Evolutionary conservation across 2,329 filamentous ascomycete genomes (phyloP), one percentile per base, ranked within the genome.

Genomic region (Geoglossum cookeanum): DNA sequence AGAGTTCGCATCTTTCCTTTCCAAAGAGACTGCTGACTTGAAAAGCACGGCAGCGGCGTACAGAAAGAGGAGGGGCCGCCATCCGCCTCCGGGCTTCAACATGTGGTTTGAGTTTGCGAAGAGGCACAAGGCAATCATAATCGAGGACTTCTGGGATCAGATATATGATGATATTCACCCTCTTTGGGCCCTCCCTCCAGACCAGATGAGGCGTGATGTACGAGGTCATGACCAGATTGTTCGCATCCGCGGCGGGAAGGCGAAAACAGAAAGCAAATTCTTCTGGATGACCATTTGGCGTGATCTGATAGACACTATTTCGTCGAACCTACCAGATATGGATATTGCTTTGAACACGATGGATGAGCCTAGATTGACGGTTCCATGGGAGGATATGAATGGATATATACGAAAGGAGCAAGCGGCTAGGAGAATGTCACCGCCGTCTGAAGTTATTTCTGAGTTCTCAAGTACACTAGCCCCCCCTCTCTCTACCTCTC

Each of bases 31-130:
- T 5, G 62, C 64, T 39, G 65, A 65, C 15, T 59, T 76, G 4
- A 54, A 65, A 11, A 62, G 65, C 52, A 71, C 72, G 0, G 69
- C 73, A 13, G 62, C 65, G 3, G 68, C 68, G 37, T 77, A 77
- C 58, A 66, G 73, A 8, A 51, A 63, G 17, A 66, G 71, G 17
- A 64, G 73, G 58, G 74, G 74, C 1, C 67, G 75, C 37, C 72
- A 76, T 60, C 75, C 75, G 13, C 75, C 75, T 6, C 75, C 75
- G 1, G 66, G 68, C 1, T 78, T 77, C 61, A 72, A 74, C 51
- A 59, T 64, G 42, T 77, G 75, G 75, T 72, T 68, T 60, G 59
- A 67, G 3, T 75, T 69, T 61, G 74, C 75, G 6, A 63, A 67
- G 35, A 65, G 67, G 9, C 63, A 71, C 51, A 64, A 70, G 55